Conservation (phyloP, 2,329 filamentous ascomycete genomes). For the Rhynchosporium graminicola region DNA sequence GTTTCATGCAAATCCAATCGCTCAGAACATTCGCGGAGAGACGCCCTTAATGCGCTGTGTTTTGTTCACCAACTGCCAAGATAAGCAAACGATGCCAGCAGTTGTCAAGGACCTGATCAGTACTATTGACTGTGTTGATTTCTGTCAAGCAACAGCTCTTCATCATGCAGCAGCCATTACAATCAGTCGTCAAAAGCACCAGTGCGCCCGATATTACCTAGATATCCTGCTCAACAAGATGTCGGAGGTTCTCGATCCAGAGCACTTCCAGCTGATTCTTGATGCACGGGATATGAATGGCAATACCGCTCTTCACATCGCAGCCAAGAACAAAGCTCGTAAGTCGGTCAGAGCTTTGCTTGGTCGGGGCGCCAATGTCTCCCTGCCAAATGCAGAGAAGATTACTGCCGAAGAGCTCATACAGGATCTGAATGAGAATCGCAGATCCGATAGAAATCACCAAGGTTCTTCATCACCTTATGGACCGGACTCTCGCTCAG, state of each 20-base stretch:
- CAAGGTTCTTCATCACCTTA: conserved; percentile 74
- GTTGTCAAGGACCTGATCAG: conserved; percentile 82
- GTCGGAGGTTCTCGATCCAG: conserved; percentile 72
- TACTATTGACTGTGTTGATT: conserved; percentile 79
- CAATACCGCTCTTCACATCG: conserved; percentile 78
- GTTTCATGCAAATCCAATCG: conserved; percentile 73
- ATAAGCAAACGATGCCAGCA: conserved; percentile 85
- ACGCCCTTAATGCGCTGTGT: conserved; percentile 94
- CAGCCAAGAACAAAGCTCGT: conserved; percentile 79
- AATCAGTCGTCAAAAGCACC: conserved; percentile 78
- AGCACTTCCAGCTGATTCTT: conserved; percentile 75
- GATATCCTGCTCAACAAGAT: conserved; percentile 89
- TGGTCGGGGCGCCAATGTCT: conserved; percentile 77
- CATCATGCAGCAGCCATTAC: conserved; percentile 93
- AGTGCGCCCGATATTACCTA: conserved; percentile 89
- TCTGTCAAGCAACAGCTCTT: conserved; percentile 82
- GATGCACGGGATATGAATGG: conserved; percentile 83
- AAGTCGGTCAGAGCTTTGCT: conserved; percentile 84
- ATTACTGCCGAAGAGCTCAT: conserved; percentile 85
- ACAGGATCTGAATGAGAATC: conserved; percentile 68
- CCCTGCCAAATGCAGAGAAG: conserved; percentile 79
- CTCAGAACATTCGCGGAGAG: conserved; percentile 73
- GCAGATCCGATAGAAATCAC: conserved; percentile 51
- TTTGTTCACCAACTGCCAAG: conserved; percentile 94
- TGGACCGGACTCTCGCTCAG: conserved; percentile 56